Evolutionary conservation across 106 monocot genomes (phyloP), one percentile per base, ranked within the genome.

Genomic region (Gastrodia elata): DNA sequence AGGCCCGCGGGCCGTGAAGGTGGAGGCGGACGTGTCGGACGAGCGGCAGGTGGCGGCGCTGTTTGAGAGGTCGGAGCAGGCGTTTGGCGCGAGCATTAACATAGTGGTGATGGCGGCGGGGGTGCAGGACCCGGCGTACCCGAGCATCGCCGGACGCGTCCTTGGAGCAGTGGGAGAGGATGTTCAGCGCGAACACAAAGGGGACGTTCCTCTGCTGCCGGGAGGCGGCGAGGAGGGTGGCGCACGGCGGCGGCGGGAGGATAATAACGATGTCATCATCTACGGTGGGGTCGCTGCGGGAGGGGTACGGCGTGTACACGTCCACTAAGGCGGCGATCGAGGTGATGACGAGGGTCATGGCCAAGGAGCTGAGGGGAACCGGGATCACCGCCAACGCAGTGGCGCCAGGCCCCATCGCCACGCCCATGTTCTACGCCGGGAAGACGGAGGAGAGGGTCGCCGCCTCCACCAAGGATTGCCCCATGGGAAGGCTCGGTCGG

Each of bases 291-390:
- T 72, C 78, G 44, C 18, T 78, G 9, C 64, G 72, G 64, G 40
- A 26, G 26, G 78, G 78, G 8, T 78, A 78, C 35, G 72, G 65
- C 5, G 41, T 46, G 37, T 78, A 78, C 32, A 4, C 72, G 38
- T 72, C 72, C 6, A 65, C 65, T 40, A 78, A 78, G 57, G 78
- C 25, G 7, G 78, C 72, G 25, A 55, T 78, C 5, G 78, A 78
- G 41, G 78, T 72, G 38, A 78, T 73, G 43, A 72, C 65, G 18
- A 65, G 49, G 36, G 72, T 72, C 46, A 30, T 78, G 78, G 78
- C 78, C 24, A 78, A 72, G 72, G 78, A 78, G 78, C 16, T 78
- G 64, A 72, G n/a, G 48, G 78, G 78, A 32, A 78, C 48, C 64
- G 65, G 72, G 32, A 78, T 78, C 20, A 78, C 72, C 2, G 38